Base-by-base conservation (phyloP, 352 stramenopile species). In the Aphanomyces invadans region DNA sequence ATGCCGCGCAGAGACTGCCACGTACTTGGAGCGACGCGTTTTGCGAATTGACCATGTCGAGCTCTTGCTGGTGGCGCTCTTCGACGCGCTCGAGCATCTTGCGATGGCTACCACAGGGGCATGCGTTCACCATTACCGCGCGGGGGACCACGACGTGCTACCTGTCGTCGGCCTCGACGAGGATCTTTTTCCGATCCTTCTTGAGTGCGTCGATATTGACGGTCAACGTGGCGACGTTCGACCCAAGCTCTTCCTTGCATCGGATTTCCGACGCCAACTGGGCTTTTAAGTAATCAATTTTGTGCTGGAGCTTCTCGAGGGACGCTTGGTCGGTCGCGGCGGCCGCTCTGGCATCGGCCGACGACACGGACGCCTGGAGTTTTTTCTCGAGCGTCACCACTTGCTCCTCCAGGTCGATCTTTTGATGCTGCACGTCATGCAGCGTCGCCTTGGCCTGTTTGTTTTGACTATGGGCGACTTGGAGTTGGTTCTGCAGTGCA, bases 261-360 rank as follows among this genome's bases (percentile, higher is more conserved):
- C 86, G 88, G 73, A 91, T 90, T 59, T 94, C 86, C 0, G 84
- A 92, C 31, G 81, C 74, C 1, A 94, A 65, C 57, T 92, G 84
- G 0, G 83, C 84, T 62, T 92, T 90, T 15, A 94, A 65, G 55
- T 94, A 92, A 38, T 91, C 82, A 17, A 94, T 74, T 49, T 92
- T 92, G 70, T 92, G 87, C 57, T 70, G 76, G 3, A 88, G 69
- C n/a, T 89, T 92, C 57, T 91, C 79, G 38, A 89, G 62, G 0
- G 82, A 79, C 26, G 80, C n/a, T n/a, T n/a, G 75, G 31, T 69
- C 3, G 73, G 17, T 23, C 33, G 57, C 42, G 2, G 36, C 31
- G 38, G 28, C 19, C 17, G 15, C n/a, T 65, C 69, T 67, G 4
- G 68, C 39, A 66, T 69, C 76, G 76, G 7, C n/a, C 25, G 49